Percentiles rank a stretch among this genome's conserved stretches.
Conservation (phyloP, 75 land plant species). For the Isoetes taiwanensis region DNA sequence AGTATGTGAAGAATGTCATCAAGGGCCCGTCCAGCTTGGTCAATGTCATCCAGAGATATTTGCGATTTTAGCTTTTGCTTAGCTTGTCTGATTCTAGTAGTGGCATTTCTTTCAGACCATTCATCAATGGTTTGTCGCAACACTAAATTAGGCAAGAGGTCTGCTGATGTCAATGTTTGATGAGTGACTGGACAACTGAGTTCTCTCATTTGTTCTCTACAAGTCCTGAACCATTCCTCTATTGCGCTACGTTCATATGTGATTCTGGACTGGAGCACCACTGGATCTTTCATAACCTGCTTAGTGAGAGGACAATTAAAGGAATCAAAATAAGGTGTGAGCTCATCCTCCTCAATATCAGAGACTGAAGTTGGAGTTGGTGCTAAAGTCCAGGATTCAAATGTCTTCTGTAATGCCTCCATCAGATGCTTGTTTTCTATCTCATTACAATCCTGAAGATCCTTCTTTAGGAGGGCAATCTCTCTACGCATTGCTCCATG, state of each 20-base stretch:
- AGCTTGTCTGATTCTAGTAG: conserved; percentile 23
- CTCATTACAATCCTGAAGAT: conserved; percentile 15
- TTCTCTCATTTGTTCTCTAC: conserved; percentile 33
- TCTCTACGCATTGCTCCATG: conserved; percentile 21
- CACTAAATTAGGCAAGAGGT: conserved; percentile 34
- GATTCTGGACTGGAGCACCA: conserved; percentile 34
- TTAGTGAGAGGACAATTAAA: conserved; percentile 45
- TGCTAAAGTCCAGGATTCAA: conserved; percentile 16
- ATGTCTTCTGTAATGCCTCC: conserved; percentile 19
- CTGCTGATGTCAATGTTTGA: conserved; percentile 21
- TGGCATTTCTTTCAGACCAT: conserved; percentile 43
- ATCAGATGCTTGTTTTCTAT: conserved; percentile 23
- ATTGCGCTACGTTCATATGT: conserved; percentile 44
- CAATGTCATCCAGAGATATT: conserved; percentile 10
- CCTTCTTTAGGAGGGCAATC: conserved; percentile 24
- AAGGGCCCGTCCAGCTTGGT: conserved; percentile 17
- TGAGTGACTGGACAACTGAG: conserved; percentile 52
- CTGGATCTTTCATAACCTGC: conserved; percentile 48
- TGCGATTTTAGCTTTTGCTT: conserved; percentile 13
- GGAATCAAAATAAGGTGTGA: conserved; percentile 24
- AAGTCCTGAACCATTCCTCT: conserved; percentile 41
- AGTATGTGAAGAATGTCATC: conserved; percentile 31
- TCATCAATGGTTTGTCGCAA: conserved; percentile 46
- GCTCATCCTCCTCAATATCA: conserved; percentile 26
- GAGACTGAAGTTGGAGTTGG: conserved; percentile 9